These are phyloP conservation scores for Aspergillus diversus DNA, from an alignment of 495 filamentous ascomycete genomes.

Conservation along the genomic window DNA sequence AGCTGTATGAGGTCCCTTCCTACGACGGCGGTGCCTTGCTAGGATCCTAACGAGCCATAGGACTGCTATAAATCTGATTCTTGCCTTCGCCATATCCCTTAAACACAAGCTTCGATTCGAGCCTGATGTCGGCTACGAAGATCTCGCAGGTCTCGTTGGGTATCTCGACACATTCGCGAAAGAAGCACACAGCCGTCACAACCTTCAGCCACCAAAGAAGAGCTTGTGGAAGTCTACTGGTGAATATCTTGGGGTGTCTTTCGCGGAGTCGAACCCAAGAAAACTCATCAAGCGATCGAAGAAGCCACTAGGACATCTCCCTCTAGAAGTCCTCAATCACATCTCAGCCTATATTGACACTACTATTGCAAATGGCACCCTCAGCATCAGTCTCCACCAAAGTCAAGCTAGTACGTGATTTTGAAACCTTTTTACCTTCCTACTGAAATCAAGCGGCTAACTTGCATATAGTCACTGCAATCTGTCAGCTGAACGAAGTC, in stretches of 20 bases:
- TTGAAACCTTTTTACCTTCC: background rate
- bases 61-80: conserved; percentile 78
- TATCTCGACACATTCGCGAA: conserved; percentile 63
- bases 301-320: conserved; percentile 71
- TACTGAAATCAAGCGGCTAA: conserved; percentile 14
- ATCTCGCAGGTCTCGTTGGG: conserved; percentile 53
- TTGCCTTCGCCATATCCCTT: conserved; percentile 74
- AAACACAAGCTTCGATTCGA: conserved; percentile 92
- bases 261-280: conserved; percentile 72
- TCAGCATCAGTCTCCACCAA: conserved; percentile 52
- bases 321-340: conserved; percentile 76
- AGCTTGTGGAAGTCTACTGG: conserved; percentile 64
- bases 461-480: conserved; percentile 33
- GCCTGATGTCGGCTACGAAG: conserved; percentile 75
- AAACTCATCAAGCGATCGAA: conserved; percentile 70
- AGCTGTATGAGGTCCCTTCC: conserved; percentile 53
- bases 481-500: conserved; percentile 68
- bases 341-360: conserved; percentile 68
- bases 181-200: conserved; percentile 59
- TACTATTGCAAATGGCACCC: conserved; percentile 55
- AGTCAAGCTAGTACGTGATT: conserved; percentile 45
- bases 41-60: conserved; percentile 35
- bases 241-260: conserved; percentile 70
- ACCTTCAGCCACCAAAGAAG: conserved; percentile 45
- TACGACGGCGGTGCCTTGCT: background rate